Conservation (phyloP, 768 basidiomycete species). For the Tylopilus vinaceipallidus region DNA sequence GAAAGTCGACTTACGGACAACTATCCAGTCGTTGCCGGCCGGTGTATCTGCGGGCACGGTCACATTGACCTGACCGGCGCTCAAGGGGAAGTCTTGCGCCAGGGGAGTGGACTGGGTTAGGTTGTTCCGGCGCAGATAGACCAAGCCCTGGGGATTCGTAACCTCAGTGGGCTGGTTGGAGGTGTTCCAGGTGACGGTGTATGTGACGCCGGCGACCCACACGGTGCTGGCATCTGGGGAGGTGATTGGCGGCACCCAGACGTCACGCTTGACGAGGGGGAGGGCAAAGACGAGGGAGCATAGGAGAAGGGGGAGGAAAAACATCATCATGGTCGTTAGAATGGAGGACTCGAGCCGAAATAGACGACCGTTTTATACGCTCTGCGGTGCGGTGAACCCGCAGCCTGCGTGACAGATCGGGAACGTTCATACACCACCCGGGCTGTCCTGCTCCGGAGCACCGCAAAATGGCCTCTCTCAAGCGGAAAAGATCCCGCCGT, state of each 20-base stretch:
- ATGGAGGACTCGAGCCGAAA: neutral
- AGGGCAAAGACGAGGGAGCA: conserved; percentile 26
- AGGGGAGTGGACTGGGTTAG: conserved; percentile 35
- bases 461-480: conserved; percentile 28
- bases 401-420: conserved; percentile 5
- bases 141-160: conserved; percentile 44
- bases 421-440: neutral
- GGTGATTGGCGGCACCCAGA: conserved; percentile 44
- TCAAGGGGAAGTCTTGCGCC: conserved; percentile 38
- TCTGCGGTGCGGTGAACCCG: conserved; percentile 4
- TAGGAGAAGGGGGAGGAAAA: conserved; percentile 15
- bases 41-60: conserved; percentile 37
- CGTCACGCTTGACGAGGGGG: conserved; percentile 41
- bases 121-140: conserved; percentile 40
- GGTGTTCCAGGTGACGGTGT: conserved; percentile 47
- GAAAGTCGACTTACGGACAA: conserved; percentile 40
- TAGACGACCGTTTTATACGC: conserved; percentile 13
- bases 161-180: conserved; percentile 42
- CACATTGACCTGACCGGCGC: conserved; percentile 35
- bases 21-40: conserved; percentile 39
- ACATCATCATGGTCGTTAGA: conserved; percentile 23
- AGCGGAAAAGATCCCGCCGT: conserved; percentile 30
- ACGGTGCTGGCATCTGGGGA: conserved; percentile 35
- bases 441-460: conserved; percentile 14
- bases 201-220: conserved; percentile 41